A percentile compares a stretch with the other conserved stretches of the same genome.
Evolutionary conservation across 2,329 filamentous ascomycete species (phyloP).

Genomic region (Fusarium albosuccineum): DNA sequence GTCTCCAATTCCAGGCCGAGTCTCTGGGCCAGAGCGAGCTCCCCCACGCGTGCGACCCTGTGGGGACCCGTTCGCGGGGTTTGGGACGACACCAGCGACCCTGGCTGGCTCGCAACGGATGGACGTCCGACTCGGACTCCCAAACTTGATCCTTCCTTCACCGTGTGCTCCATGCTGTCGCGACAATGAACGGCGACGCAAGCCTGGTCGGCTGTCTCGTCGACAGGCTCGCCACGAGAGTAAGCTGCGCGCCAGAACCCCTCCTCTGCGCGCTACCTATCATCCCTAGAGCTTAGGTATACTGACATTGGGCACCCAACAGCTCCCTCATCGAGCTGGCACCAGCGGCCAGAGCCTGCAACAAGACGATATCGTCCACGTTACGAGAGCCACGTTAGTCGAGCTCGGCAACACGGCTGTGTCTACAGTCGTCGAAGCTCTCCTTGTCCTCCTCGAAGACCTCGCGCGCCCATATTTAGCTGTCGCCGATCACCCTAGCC

Average conservation of each 20-base stretch:
- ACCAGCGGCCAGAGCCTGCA: constrained; percentile 67
- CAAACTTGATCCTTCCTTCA: constrained; percentile 30
- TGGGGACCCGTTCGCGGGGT: constrained; percentile 41
- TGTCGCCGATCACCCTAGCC: constrained; percentile 66
- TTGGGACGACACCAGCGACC: constrained; percentile 33
- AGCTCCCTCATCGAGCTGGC: constrained; percentile 75
- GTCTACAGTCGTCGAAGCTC: constrained; percentile 66
- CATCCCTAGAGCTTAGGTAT: constrained; percentile 14
- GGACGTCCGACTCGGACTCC: constrained; percentile 10
- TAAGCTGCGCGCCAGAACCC: constrained; percentile 50
- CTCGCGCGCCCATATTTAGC: constrained; percentile 66
- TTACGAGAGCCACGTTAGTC: constrained; percentile 72
- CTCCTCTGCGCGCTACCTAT: background rate
- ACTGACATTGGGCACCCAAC: constrained; percentile 57
- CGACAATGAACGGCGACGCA: constrained; percentile 69
- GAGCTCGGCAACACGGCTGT: constrained; percentile 70
- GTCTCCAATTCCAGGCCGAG: background rate
- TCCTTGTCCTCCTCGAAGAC: constrained; percentile 70
- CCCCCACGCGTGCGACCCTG: constrained; percentile 31
- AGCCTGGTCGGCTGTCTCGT: constrained; percentile 72
- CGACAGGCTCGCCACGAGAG: constrained; percentile 72
- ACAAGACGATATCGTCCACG: constrained; percentile 71
- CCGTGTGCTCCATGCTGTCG: constrained; percentile 42
- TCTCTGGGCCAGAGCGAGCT: constrained; percentile 3
- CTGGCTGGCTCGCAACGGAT: constrained; percentile 21